Percentiles rank a stretch among this genome's conserved stretches.
Conservation (phyloP, 148 eudicot genomes). For the Chenopodium formosanum region DNA sequence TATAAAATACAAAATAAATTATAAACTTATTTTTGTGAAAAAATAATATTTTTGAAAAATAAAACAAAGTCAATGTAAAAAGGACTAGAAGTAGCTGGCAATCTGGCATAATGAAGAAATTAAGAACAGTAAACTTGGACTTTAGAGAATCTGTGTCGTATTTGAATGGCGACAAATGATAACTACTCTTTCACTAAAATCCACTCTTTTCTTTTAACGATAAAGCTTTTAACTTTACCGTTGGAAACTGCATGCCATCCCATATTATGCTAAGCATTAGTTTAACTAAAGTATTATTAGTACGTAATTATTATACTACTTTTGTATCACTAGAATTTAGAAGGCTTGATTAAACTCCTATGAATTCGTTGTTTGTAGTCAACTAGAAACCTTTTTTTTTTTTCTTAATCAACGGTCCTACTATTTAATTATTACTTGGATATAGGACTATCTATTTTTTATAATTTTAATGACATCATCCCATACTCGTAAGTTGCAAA, state of each 20-base stretch:
- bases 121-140: not conserved
- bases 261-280: not conserved
- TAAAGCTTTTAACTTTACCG: conserved; percentile 18
- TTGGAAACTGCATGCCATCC: conserved; percentile 11
- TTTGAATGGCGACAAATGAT: conserved; percentile 21
- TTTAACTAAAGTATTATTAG: not conserved
- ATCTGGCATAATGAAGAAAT: conserved; percentile 4
- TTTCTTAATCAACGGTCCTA: not conserved
- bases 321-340: not conserved
- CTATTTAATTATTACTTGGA: not conserved
- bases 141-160: conserved; percentile 21
- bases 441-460: not conserved
- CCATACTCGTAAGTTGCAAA: too few species aligned
- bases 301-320: not conserved
- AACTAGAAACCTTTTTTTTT: not conserved
- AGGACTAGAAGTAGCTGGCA: not conserved
- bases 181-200: conserved; percentile 23
- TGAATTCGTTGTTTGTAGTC: not conserved
- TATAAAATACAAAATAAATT: too few species aligned
- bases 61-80: not conserved
- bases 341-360: not conserved
- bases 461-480: too few species aligned
- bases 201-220: conserved; percentile 14
- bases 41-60: not conserved
- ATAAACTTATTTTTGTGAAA: not conserved